Base-by-base conservation (phyloP, 495 filamentous ascomycete species). In the Tuber calosporum region DNA sequence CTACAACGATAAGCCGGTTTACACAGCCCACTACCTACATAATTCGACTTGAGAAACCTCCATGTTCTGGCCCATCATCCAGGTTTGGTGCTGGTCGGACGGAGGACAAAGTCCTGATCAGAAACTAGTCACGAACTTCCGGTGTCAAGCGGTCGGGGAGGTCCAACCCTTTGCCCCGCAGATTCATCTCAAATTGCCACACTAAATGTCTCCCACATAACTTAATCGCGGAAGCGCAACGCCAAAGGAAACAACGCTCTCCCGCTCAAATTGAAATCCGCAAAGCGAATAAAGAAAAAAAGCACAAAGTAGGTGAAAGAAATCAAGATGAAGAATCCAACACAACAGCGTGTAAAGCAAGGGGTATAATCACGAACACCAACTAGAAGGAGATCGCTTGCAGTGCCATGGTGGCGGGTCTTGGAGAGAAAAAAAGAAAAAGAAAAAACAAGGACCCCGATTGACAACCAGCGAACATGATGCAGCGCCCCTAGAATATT, bases 221-320 rank as follows among this genome's bases (percentile, higher is more conserved):
- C 48, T 58, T 58, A 48, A n/a, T 48, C 22, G n/a, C 48, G 9
- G 48, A 58, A 53, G n/a, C 9, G 48, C n/a, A 58, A 58, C 48
- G 48, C 48, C 9, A 58, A 58, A 26, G 8, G 4, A 58, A 58
- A 58, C 22, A 8, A 58, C 13, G 22, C 30, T 26, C 48, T n/a
- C 45, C 22, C 22, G 48, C 48, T 26, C 48, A 58, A 58, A 58
- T 58, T 58, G 48, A n/a, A 58, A 58, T 58, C 48, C n/a, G 48
- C 22, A 58, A 11, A 26, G n/a, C 9, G n/a, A 58, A n/a, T 13
- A 58, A n/a, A 26, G 48, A 40, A 40, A 30, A 26, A 58, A 58
- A 26, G n/a, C n/a, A 58, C 8, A 58, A 45, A 48, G n/a, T n/a
- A n/a, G 22, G 8, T 58, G 48, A 58, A n/a, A 48, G 48, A n/a